A percentile compares a stretch with the other conserved stretches of the same genome.
Conservation (phyloP, 2,329 filamentous ascomycete genomes). For the Massarina eburnea region DNA sequence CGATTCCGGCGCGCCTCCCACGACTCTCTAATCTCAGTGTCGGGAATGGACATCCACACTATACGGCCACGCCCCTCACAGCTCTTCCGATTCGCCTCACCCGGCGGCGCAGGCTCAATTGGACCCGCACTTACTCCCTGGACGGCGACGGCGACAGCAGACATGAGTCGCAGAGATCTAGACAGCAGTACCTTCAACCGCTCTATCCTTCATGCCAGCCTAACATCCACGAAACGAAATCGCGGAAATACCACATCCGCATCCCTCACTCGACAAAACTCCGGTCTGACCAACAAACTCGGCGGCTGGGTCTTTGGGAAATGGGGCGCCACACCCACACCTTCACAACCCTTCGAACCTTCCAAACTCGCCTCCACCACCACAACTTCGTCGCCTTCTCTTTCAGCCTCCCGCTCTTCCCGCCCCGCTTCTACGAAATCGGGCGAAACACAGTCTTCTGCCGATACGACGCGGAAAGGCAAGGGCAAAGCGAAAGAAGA, state of each 20-base stretch:
- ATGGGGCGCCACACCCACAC: slow-evolving; percentile 60
- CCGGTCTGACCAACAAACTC: slow-evolving; percentile 55
- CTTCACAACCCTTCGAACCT: slow-evolving; percentile 12
- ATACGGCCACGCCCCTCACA: slow-evolving; percentile 75
- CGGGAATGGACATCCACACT: slow-evolving; percentile 87
- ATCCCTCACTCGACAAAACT: slow-evolving; percentile 33
- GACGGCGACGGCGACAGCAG: slow-evolving; percentile 51
- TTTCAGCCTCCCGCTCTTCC: slow-evolving; percentile 9
- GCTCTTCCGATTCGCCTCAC: slow-evolving; percentile 58
- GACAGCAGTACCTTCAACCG: slow-evolving; percentile 59
- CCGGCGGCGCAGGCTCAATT: slow-evolving; percentile 47
- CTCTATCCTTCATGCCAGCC: slow-evolving; percentile 46
- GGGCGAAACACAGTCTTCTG: slow-evolving; percentile 23
- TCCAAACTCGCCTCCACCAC: background rate
- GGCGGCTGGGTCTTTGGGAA: slow-evolving; percentile 67
- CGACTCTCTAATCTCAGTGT: slow-evolving; percentile 85
- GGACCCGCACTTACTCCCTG: slow-evolving; percentile 48
- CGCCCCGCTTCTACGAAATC: slow-evolving; percentile 23
- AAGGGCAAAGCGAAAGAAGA: slow-evolving; percentile 14
- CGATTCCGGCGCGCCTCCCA: slow-evolving; percentile 72
- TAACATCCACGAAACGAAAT: slow-evolving; percentile 22
- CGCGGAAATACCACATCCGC: slow-evolving; percentile 16
- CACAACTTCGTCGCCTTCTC: background rate
- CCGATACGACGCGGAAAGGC: slow-evolving; percentile 11
- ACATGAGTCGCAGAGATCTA: slow-evolving; percentile 50